These are phyloP conservation scores for Malassezia vespertilionis DNA, from an alignment of 1,284 basidiomycete genomes.

Conservation along the genomic window DNA sequence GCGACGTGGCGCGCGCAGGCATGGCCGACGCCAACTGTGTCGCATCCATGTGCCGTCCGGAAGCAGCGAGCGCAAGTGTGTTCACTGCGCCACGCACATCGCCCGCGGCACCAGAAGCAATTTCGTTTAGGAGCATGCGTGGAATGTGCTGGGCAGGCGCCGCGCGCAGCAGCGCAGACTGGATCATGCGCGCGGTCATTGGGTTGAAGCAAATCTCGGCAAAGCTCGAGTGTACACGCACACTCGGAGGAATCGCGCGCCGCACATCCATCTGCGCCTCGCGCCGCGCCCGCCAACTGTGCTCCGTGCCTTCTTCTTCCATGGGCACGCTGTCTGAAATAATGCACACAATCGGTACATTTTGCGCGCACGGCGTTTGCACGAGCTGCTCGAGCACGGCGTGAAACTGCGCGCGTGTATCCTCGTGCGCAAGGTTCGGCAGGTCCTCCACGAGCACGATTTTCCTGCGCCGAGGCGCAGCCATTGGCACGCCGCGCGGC, in stretches of 20 bases:
- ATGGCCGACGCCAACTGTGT: not conserved
- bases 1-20: slow-evolving; percentile 61
- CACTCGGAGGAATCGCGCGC: slow-evolving; percentile 56
- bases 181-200: slow-evolving; percentile 12
- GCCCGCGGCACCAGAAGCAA: slow-evolving; percentile 70
- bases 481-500: not conserved
- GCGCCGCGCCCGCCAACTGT: slow-evolving; percentile 49
- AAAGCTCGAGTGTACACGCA: slow-evolving; percentile 59
- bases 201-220: slow-evolving; percentile 57
- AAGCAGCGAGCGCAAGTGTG: not conserved
- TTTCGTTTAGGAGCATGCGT: slow-evolving; percentile 22
- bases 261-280: slow-evolving; percentile 55
- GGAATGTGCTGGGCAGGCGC: not conserved
- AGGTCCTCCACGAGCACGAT: slow-evolving; percentile 80
- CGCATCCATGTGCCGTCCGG: not conserved
- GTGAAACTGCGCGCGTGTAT: slow-evolving; percentile 68
- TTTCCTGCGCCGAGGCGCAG: slow-evolving; percentile 15
- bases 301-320: slow-evolving; percentile 53
- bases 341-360: slow-evolving; percentile 64
- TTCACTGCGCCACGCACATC: slow-evolving; percentile 88
- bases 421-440: slow-evolving; percentile 61
- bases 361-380: slow-evolving; percentile 7
- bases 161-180: not conserved
- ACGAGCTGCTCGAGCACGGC: slow-evolving; percentile 52
- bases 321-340: slow-evolving; percentile 61